Conservation (phyloP, 768 basidiomycete genomes). For the Rhodosporidiobolus odoratus region DNA sequence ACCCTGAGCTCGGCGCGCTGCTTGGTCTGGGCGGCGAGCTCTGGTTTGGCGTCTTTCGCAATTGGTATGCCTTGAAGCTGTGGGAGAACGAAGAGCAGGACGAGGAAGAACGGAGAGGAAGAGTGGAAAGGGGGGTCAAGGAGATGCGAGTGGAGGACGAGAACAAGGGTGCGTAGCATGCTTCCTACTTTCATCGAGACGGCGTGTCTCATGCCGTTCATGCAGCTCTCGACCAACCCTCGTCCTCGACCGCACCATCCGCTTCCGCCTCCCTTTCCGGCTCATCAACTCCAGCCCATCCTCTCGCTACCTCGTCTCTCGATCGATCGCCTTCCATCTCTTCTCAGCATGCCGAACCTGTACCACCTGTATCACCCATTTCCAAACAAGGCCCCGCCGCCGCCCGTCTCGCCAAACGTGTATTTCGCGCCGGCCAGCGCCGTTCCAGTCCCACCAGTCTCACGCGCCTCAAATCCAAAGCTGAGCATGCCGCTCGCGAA, state of each 20-base stretch:
- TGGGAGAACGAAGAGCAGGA: slow-evolving; percentile 33
- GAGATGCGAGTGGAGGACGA: slow-evolving; percentile 28
- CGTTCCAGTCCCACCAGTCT: slow-evolving; percentile 39
- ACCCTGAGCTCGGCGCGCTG: slow-evolving; percentile 23
- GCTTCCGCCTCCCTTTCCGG: slow-evolving; percentile 1
- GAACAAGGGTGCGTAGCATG: background rate
- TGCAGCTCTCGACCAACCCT: slow-evolving; percentile 5
- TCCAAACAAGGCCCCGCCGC: slow-evolving; percentile 9
- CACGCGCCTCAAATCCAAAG: slow-evolving; percentile 29
- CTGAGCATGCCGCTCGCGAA: slow-evolving; percentile 22
- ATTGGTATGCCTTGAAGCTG: slow-evolving; percentile 63
- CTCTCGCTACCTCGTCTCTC: background rate
- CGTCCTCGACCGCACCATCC: background rate
- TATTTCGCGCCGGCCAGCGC: slow-evolving; percentile 42
- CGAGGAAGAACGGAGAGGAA: slow-evolving; percentile 27
- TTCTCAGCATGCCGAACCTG: background rate
- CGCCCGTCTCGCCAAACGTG: slow-evolving; percentile 28
- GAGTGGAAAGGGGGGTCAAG: slow-evolving; percentile 23
- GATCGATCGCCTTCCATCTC: slow-evolving; percentile 1
- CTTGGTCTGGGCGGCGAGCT: slow-evolving; percentile 60
- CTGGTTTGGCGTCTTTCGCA: slow-evolving; percentile 86
- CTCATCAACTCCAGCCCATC: slow-evolving; percentile 3
- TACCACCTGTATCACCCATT: slow-evolving; percentile 20
- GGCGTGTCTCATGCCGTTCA: background rate
- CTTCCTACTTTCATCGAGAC: fast-evolving